Percentiles rank a stretch among this genome's conserved stretches.
phyloP scores from a whole-genome alignment of 768 basidiomycete genomes.

The Amanita rubescens region DNA sequence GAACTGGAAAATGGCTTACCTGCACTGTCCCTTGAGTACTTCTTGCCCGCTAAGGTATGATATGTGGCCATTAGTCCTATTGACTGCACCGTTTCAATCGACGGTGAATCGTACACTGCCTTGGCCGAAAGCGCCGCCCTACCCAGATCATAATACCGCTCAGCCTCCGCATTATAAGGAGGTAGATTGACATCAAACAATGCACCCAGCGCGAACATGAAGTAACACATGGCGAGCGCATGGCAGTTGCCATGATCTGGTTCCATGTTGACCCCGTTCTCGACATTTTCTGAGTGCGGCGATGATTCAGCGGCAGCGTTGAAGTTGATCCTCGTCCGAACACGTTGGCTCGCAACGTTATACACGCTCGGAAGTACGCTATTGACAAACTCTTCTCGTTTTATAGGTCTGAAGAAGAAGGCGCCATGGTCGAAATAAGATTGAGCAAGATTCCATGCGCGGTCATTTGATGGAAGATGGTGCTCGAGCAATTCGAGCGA shows the following conservation, averaged over 20 bases:
- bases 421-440: constrained; percentile 39
- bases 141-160: constrained; percentile 51
- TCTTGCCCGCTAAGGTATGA: constrained; percentile 46
- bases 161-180: constrained; percentile 52
- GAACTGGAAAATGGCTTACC: constrained; percentile 17
- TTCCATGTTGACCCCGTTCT: constrained; percentile 10
- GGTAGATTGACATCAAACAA: constrained; percentile 45
- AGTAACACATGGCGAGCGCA: constrained; percentile 43
- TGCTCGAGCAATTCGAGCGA: constrained; percentile 29
- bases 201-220: constrained; percentile 55
- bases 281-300: not conserved
- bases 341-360: constrained; percentile 13
- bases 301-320: constrained; percentile 5
- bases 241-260: constrained; percentile 9
- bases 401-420: constrained; percentile 45
- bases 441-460: constrained; percentile 32
- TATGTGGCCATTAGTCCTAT: constrained; percentile 53
- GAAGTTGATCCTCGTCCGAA: constrained; percentile 9
- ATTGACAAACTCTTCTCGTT: constrained; percentile 38
- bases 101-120: constrained; percentile 44
- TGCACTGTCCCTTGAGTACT: constrained; percentile 39
- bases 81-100: constrained; percentile 47
- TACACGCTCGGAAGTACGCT: constrained; percentile 34
- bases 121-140: constrained; percentile 46
- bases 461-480: constrained; percentile 37